These are phyloP conservation scores for Sherardia arvensis DNA, from an alignment of 257 asterid species.

Conservation along the genomic window DNA sequence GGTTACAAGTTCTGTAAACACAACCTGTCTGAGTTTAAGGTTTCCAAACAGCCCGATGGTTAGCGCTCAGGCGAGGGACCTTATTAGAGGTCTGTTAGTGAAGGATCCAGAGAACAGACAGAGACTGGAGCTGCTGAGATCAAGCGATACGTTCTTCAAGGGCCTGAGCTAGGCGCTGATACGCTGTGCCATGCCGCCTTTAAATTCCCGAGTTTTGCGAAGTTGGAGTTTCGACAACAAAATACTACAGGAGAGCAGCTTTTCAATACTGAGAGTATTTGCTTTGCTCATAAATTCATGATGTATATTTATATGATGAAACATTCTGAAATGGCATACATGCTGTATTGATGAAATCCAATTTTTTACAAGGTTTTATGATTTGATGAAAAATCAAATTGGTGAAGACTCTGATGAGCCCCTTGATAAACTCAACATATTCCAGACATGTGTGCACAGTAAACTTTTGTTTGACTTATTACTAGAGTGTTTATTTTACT, in stretches of 20 bases:
- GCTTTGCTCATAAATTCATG: slow-evolving; percentile 2
- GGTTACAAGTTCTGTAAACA: too few species aligned
- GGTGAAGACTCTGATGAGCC: too few species aligned
- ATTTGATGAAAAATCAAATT: too few species aligned
- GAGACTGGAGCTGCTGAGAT: slow-evolving; percentile 91
- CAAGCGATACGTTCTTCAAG: slow-evolving; percentile 76
- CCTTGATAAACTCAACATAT: too few species aligned
- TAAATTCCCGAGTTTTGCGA: slow-evolving; percentile 48
- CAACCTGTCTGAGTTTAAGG: slow-evolving; percentile 38
- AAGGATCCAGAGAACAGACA: slow-evolving; percentile 65
- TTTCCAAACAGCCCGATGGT: slow-evolving; percentile 78
- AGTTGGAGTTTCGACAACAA: slow-evolving; percentile 22
- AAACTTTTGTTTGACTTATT: too few species aligned
- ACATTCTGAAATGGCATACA: slow-evolving; percentile 7
- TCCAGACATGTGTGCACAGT: too few species aligned
- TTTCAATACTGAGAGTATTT: neutral
- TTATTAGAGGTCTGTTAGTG: slow-evolving; percentile 58
- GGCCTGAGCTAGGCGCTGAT: slow-evolving; percentile 88
- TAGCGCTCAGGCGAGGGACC: slow-evolving; percentile 74
- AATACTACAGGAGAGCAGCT: slow-evolving; percentile 28
- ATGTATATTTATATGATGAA: slow-evolving; percentile 9
- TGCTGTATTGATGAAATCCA: too few species aligned
- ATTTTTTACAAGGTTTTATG: too few species aligned
- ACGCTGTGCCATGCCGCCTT: slow-evolving; percentile 75
- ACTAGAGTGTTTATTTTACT: too few species aligned